These are phyloP conservation scores for Mucor indicus DNA, from an alignment of 371 early-diverging fungal genomes.

Conservation along the genomic window DNA sequence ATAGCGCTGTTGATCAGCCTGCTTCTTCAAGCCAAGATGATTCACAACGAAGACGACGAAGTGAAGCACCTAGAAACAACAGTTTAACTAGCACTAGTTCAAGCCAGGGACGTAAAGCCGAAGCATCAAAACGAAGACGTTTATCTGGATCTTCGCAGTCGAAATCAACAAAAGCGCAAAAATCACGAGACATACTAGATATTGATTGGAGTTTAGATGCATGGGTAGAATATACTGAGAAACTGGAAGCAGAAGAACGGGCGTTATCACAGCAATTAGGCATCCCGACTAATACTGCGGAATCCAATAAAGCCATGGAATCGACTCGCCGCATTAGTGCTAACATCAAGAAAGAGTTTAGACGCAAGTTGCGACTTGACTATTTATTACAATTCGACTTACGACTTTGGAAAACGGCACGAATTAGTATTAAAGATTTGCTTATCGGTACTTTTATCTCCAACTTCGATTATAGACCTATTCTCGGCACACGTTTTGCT, in stretches of 20 bases:
- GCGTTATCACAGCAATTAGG: conserved; percentile 22
- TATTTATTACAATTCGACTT: conserved; percentile 80
- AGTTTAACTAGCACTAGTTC: not conserved
- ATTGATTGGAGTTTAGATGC: conserved; percentile 31
- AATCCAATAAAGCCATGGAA: conserved; percentile 1
- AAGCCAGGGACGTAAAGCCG: conserved; percentile 1
- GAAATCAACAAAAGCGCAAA: conserved; percentile 13
- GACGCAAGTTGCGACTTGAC: conserved; percentile 67
- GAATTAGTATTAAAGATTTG: conserved; percentile 76
- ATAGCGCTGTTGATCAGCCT: not conserved
- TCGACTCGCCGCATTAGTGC: conserved; percentile 9
- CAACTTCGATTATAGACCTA: conserved; percentile 73
- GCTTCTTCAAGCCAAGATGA: not conserved
- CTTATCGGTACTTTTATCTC: conserved; percentile 83
- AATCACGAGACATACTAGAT: conserved; percentile 32
- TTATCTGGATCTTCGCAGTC: conserved; percentile 18
- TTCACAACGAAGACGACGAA: conserved; percentile 5
- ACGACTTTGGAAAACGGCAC: conserved; percentile 86
- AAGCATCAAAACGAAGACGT: conserved; percentile 15
- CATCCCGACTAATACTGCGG: conserved; percentile 4
- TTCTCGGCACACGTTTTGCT: conserved; percentile 66
- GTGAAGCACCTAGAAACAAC: not conserved
- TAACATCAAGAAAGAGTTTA: conserved; percentile 33
- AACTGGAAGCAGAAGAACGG: conserved; percentile 27
- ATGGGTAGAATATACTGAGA: conserved; percentile 30